Evolutionary conservation across 2,329 filamentous ascomycete genomes (phyloP), one percentile per base, ranked within the genome.

Genomic region (Aspergillus luchuensis): DNA sequence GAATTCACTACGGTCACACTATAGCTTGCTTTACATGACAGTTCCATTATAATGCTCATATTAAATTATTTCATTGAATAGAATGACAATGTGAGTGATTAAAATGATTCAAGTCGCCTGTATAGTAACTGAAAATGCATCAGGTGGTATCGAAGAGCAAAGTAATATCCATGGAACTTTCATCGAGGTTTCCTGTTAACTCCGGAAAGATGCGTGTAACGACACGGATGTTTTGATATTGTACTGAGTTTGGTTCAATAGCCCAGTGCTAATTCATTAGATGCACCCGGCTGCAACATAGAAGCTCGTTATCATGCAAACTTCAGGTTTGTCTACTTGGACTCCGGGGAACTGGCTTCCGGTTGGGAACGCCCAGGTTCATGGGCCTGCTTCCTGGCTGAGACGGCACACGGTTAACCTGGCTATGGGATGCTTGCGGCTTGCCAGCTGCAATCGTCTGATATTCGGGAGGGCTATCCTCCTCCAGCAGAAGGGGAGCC

Each of bases 321-420:
- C 6, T 15, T 19, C 15, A 54, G 3, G 33, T 4, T n/a, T 43
- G 39, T 41, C 60, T 64, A 53, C 57, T 67, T 52, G 68, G 59
- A 49, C 63, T 72, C n/a, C 69, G 63, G 13, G 75, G 76, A 8
- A 78, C 74, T 15, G 76, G 76, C 59, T 77, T 77, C 52, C 76
- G 67, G 50, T 61, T 73, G 5, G 76, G 76, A 13, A 78, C 73
- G 43, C 75, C 76, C 15, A 77, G 66, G 52, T 76, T 77, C 62
- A 75, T 72, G 5, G 68, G 67, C 11, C 72, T 72, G 23, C 65
- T 55, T 43, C 66, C 67, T 49, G 63, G 65, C 15, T 65, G 65
- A 11, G 72, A 67, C 36, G 68, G 67, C 23, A 60, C 63, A 38
- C 62, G 68, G n/a, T 66, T 59, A 19, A 61, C 57, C 25, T 59